A percentile compares a stretch with the other conserved stretches of the same genome.
These are phyloP conservation scores for Metschnikowia similis DNA, from an alignment of 805 yeast species.

Conservation along the genomic window DNA sequence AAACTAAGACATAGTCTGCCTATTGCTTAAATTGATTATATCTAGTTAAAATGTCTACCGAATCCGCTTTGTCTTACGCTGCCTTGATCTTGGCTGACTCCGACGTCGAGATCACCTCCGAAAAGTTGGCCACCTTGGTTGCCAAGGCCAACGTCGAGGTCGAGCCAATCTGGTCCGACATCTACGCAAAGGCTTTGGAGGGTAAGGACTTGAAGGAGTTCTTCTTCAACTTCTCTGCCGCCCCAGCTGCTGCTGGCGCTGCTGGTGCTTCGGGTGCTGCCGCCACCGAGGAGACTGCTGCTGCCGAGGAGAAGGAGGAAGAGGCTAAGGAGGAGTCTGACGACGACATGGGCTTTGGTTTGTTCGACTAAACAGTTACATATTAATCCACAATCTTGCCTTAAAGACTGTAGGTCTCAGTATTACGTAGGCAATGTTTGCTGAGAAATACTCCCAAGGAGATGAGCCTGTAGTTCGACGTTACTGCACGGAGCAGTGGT, in stretches of 20 bases:
- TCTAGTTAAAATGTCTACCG: slow-evolving; percentile 48
- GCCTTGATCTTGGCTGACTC: slow-evolving; percentile 49
- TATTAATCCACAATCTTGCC: slow-evolving; percentile 1
- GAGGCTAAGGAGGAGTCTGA: slow-evolving; percentile 47
- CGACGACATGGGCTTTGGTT: slow-evolving; percentile 88
- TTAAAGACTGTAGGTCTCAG: neutral
- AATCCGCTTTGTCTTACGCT: slow-evolving; percentile 48
- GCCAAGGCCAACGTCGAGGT: slow-evolving; percentile 41
- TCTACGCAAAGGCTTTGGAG: slow-evolving; percentile 45
- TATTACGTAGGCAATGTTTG: neutral
- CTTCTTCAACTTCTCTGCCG: slow-evolving; percentile 46
- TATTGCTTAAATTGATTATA: slow-evolving; percentile 46
- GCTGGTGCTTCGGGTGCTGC: slow-evolving; percentile 34
- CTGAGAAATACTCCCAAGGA: too few relatives aligned
- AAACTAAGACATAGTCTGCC: slow-evolving; percentile 48
- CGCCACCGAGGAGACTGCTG: slow-evolving; percentile 34
- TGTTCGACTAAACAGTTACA: slow-evolving; percentile 75
- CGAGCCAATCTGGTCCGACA: slow-evolving; percentile 45
- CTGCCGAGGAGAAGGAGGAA: slow-evolving; percentile 26
- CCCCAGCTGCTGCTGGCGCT: slow-evolving; percentile 40
- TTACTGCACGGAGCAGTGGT: too few relatives aligned
- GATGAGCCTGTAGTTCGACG: too few relatives aligned
- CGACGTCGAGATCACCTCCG: slow-evolving; percentile 43
- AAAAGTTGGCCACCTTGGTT: slow-evolving; percentile 41
- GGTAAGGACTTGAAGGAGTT: slow-evolving; percentile 46